Conservation (phyloP, 176 grass and related monocot genomes). For the Typha latifolia region DNA sequence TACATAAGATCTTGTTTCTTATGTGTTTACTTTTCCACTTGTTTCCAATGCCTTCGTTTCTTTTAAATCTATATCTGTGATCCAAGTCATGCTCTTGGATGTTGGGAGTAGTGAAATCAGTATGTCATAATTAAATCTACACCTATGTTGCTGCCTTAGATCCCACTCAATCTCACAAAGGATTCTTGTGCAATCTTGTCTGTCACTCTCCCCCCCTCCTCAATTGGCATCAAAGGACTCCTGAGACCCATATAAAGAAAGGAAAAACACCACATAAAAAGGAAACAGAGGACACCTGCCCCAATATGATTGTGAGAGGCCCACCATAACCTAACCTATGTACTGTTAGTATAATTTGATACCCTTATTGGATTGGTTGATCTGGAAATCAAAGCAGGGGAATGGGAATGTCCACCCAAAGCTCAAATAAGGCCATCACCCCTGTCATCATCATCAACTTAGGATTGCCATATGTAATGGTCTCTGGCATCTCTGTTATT, state of each 20-base stretch:
- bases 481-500: conserved; percentile 16
- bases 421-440: conserved; percentile 6
- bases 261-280: background rate
- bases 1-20: too few relatives aligned
- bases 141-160: background rate
- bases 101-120: background rate
- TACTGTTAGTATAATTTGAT: background rate
- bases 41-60: too few relatives aligned
- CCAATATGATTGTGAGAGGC: background rate
- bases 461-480: conserved; percentile 3
- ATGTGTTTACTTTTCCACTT: too few relatives aligned
- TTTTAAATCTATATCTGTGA: too few relatives aligned
- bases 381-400: conserved; percentile 13
- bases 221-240: background rate
- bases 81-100: background rate
- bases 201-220: background rate
- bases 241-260: background rate
- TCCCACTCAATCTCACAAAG: background rate
- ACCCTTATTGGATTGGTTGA: conserved; percentile 2
- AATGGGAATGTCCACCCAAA: background rate
- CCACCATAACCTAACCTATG: background rate
- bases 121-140: background rate
- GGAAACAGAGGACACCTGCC: background rate
- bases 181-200: background rate
- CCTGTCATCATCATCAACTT: too few relatives aligned